These are phyloP conservation scores for Limonomyces culmigenus DNA, from an alignment of 1,284 basidiomycete genomes.

Conservation along the genomic window DNA sequence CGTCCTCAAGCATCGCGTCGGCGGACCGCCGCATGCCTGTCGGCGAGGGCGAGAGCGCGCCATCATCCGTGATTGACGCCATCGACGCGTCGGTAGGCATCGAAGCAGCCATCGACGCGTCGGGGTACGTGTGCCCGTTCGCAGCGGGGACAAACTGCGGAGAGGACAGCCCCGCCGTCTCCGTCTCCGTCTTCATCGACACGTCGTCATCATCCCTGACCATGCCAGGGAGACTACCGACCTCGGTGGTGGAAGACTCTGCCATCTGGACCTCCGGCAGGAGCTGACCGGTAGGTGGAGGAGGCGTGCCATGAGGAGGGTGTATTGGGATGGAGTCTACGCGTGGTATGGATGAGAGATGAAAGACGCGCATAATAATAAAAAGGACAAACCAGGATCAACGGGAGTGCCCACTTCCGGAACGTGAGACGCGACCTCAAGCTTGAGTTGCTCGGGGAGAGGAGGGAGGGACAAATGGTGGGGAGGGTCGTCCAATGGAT, in stretches of 20 bases:
- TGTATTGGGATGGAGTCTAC: conserved; percentile 28
- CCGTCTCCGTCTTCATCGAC: no score
- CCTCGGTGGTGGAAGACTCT: no score
- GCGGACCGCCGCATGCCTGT: conserved; percentile 9
- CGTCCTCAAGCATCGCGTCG: conserved; percentile 28
- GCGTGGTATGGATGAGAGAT: conserved; percentile 1
- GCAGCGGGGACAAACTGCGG: conserved; percentile 15
- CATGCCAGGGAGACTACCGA: no score
- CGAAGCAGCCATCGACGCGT: conserved; percentile 7
- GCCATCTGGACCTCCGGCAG: conserved; percentile 36
- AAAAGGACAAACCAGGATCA: conserved; percentile 26
- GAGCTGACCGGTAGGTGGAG: conserved; percentile 26
- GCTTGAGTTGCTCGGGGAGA: conserved; percentile 22
- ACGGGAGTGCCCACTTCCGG: conserved; percentile 24
- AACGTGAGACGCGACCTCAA: conserved; percentile 24
- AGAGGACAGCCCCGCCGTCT: no score
- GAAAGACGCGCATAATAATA: conserved; percentile 3
- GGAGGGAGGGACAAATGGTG: conserved; percentile 35
- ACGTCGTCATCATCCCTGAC: no score
- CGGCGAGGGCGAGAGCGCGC: no score
- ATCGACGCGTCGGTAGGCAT: conserved; percentile 15
- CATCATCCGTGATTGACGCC: conserved; percentile 12
- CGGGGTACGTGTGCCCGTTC: conserved; percentile 17
- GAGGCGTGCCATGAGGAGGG: conserved; percentile 26
- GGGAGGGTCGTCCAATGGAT: conserved; percentile 44